Conservation (phyloP, 352 stramenopile species). For the Aphanomyces invadans region DNA sequence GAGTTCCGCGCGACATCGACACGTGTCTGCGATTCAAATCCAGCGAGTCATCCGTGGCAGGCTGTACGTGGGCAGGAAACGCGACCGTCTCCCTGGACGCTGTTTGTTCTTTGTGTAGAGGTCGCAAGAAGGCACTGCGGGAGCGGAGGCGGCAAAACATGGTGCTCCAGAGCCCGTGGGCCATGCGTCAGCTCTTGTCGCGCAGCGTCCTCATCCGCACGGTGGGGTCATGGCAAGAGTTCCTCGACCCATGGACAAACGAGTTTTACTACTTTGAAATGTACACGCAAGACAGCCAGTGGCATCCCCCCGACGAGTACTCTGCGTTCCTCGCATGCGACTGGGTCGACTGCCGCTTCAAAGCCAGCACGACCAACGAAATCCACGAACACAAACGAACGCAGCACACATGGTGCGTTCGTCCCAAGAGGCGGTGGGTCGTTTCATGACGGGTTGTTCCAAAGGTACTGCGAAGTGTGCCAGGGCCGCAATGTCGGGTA, state of each 20-base stretch:
- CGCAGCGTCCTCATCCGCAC: slow-evolving; percentile 54
- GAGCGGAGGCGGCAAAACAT: slow-evolving; percentile 38
- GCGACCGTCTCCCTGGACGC: too few relatives aligned
- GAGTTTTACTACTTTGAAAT: slow-evolving; percentile 84
- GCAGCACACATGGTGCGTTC: slow-evolving; percentile 50
- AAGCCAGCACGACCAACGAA: slow-evolving; percentile 53
- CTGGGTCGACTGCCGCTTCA: slow-evolving; percentile 51
- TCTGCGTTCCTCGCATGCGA: slow-evolving; percentile 52
- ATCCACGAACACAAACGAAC: slow-evolving; percentile 69
- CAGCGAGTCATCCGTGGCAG: slow-evolving; percentile 46
- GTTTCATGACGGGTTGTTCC: too few relatives aligned
- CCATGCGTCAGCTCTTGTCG: slow-evolving; percentile 57
- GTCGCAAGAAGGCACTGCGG: slow-evolving; percentile 27
- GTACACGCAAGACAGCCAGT: slow-evolving; percentile 72
- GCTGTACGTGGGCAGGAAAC: too few relatives aligned
- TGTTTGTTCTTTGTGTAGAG: slow-evolving; percentile 6
- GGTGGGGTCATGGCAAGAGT: slow-evolving; percentile 66
- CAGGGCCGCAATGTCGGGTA: slow-evolving; percentile 44
- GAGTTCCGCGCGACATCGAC: slow-evolving; percentile 29
- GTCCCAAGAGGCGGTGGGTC: too few relatives aligned
- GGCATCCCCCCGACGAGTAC: slow-evolving; percentile 56
- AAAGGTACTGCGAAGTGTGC: slow-evolving; percentile 53
- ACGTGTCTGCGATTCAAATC: slow-evolving; percentile 51
- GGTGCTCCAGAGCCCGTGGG: slow-evolving; percentile 57
- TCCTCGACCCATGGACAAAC: slow-evolving; percentile 70